phyloP scores from a whole-genome alignment of 257 asterid species.

The Vinca minor region DNA sequence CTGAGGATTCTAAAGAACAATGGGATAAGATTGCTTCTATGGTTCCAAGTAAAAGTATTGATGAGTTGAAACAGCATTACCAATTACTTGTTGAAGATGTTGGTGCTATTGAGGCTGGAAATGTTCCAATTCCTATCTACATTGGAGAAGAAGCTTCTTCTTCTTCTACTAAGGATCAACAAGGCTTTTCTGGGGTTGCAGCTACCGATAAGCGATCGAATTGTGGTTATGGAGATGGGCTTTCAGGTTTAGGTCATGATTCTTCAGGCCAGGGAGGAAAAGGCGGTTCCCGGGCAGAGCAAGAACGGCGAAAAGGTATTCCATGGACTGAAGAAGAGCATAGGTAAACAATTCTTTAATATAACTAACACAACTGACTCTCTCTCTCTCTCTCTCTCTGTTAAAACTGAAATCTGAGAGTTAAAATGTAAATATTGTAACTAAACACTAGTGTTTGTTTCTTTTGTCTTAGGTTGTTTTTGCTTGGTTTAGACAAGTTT shows the following conservation, averaged over 20 bases:
- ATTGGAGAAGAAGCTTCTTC: constrained; percentile 32
- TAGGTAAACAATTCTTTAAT: constrained; percentile 34
- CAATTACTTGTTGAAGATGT: constrained; percentile 57
- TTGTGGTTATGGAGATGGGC: constrained; percentile 25
- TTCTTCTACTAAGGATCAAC: no score
- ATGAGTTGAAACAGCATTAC: constrained; percentile 61
- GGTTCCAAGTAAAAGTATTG: constrained; percentile 62
- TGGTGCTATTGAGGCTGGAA: constrained; percentile 69
- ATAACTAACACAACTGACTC: no score
- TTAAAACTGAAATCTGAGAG: not conserved
- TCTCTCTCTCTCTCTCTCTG: no score
- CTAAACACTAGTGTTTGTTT: no score
- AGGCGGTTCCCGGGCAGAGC: constrained; percentile 51
- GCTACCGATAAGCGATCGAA: constrained; percentile 15
- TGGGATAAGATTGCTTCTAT: constrained; percentile 56
- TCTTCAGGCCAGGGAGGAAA: constrained; percentile 41
- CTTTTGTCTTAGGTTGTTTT: constrained; percentile 49
- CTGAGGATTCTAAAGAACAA: constrained; percentile 32
- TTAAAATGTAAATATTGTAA: no score
- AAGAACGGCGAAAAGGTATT: constrained; percentile 81
- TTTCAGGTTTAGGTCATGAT: constrained; percentile 33
- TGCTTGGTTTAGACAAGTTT: constrained; percentile 83
- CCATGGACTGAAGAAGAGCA: constrained; percentile 99
- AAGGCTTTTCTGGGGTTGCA: constrained; percentile 13
- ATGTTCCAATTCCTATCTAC: constrained; percentile 56